Conservation (phyloP, 805 yeast species). For the Yamadazyma kitorensis region DNA sequence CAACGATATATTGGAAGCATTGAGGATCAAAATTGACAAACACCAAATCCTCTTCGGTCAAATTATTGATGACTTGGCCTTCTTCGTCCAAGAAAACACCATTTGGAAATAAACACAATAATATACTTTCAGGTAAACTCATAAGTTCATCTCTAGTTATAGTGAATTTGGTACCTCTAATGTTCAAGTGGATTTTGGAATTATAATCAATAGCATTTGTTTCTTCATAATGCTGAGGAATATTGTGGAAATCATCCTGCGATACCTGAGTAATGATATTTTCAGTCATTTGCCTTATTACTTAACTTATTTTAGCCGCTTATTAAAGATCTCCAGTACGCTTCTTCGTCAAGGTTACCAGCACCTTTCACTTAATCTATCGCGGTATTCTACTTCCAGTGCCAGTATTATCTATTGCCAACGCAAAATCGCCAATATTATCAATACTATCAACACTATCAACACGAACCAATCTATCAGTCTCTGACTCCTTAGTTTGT, state of each 20-base stretch:
- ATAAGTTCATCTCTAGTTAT: slow-evolving; percentile 86
- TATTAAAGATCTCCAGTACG: too few relatives aligned
- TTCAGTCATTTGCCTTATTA: slow-evolving; percentile 30
- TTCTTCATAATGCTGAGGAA: slow-evolving; percentile 19
- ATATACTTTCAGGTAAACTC: slow-evolving; percentile 86
- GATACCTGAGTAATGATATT: slow-evolving; percentile 73
- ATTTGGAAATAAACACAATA: slow-evolving; percentile 84
- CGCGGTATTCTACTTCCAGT: too few relatives aligned
- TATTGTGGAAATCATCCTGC: slow-evolving; percentile 27
- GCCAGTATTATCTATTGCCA: too few relatives aligned
- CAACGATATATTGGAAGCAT: slow-evolving; percentile 81
- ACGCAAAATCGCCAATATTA: too few relatives aligned
- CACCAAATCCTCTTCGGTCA: slow-evolving; percentile 78
- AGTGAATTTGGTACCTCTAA: slow-evolving; percentile 70
- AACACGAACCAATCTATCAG: too few relatives aligned
- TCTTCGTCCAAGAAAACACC: slow-evolving; percentile 79
- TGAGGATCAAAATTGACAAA: slow-evolving; percentile 82
- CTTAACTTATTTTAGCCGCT: too few relatives aligned
- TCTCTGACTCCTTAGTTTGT: too few relatives aligned
- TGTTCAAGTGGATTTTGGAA: slow-evolving; percentile 70
- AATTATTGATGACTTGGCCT: slow-evolving; percentile 74
- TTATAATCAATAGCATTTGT: slow-evolving; percentile 47
- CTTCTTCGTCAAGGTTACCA: slow-evolving; percentile 12
- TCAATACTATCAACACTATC: too few relatives aligned
- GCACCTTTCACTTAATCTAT: slow-evolving; percentile 12